These are phyloP conservation scores for Linum usitatissimum DNA, from an alignment of 345 rosid species.

Conservation along the genomic window DNA sequence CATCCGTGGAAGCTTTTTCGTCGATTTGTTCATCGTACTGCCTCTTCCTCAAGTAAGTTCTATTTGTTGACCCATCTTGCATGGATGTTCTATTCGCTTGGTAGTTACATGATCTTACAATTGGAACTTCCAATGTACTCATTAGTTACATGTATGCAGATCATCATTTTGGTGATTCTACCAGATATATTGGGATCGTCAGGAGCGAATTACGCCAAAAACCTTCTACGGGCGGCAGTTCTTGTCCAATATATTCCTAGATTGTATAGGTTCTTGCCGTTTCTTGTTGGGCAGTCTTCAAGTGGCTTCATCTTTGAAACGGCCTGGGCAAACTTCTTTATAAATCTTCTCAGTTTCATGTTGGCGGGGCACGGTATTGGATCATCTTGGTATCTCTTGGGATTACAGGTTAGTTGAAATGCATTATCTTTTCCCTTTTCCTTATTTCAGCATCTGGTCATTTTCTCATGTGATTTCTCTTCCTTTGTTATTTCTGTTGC, in stretches of 20 bases:
- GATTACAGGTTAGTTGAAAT: constrained; percentile 49
- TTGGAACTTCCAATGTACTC: not conserved
- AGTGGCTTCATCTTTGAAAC: constrained; percentile 75
- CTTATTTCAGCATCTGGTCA: too few species aligned
- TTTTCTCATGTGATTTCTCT: not conserved
- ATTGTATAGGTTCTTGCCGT: constrained; percentile 54
- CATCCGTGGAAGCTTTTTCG: constrained; percentile 37
- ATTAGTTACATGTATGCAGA: constrained; percentile 30
- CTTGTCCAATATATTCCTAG: constrained; percentile 70
- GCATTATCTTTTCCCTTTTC: not conserved
- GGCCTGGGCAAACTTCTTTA: constrained; percentile 73
- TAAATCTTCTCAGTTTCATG: constrained; percentile 67
- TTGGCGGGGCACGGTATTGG: constrained; percentile 74
- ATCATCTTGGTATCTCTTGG: constrained; percentile 79
- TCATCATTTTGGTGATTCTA: constrained; percentile 36
- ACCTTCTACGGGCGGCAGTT: constrained; percentile 44
- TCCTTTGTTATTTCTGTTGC: constrained; percentile 6
- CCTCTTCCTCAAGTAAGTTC: constrained; percentile 82
- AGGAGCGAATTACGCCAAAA: constrained; percentile 61
- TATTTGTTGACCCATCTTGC: not conserved
- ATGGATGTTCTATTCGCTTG: not conserved
- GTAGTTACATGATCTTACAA: not conserved
- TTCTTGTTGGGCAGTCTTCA: constrained; percentile 69
- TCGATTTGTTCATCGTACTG: constrained; percentile 51
- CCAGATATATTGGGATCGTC: constrained; percentile 29